A percentile compares a stretch with the other conserved stretches of the same genome.
Conservation (phyloP, 2,329 filamentous ascomycete species). For the Aspergillus neotritici region DNA sequence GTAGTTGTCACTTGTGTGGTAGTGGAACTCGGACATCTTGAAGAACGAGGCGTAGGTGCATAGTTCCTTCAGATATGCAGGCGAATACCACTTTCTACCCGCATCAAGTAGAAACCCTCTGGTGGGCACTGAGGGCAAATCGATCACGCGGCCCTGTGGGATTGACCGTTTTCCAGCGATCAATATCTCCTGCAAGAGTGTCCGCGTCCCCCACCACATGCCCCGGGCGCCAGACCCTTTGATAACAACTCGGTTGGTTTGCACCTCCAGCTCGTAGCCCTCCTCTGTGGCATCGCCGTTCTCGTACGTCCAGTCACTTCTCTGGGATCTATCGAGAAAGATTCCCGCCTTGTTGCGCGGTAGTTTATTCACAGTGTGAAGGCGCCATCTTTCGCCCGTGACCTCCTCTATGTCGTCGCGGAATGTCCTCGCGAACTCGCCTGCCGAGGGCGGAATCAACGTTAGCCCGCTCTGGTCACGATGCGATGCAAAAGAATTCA, state of each 20-base stretch:
- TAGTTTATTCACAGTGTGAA: slow-evolving; percentile 34
- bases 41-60: slow-evolving; percentile 58
- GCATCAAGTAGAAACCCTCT: slow-evolving; percentile 51
- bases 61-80: slow-evolving; percentile 51
- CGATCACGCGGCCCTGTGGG: slow-evolving; percentile 40
- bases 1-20: slow-evolving; percentile 56
- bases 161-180: slow-evolving; percentile 33
- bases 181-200: slow-evolving; percentile 48
- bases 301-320: slow-evolving; percentile 39
- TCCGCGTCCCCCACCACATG: slow-evolving; percentile 55
- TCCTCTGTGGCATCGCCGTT: slow-evolving; percentile 46
- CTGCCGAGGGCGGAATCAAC: slow-evolving; percentile 47
- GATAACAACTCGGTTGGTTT: slow-evolving; percentile 38
- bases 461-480: slow-evolving; percentile 45
- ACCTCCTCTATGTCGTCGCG: slow-evolving; percentile 40
- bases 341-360: slow-evolving; percentile 37
- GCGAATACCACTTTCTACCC: slow-evolving; percentile 53
- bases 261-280: slow-evolving; percentile 45
- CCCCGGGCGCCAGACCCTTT: slow-evolving; percentile 51
- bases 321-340: slow-evolving; percentile 32
- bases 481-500: slow-evolving; percentile 33
- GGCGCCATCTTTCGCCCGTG: slow-evolving; percentile 39
- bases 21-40: slow-evolving; percentile 55
- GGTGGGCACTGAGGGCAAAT: slow-evolving; percentile 49
- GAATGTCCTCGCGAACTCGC: slow-evolving; percentile 48